Conservation (phyloP, 176 grass and related monocot genomes). For the Carex parvula region DNA sequence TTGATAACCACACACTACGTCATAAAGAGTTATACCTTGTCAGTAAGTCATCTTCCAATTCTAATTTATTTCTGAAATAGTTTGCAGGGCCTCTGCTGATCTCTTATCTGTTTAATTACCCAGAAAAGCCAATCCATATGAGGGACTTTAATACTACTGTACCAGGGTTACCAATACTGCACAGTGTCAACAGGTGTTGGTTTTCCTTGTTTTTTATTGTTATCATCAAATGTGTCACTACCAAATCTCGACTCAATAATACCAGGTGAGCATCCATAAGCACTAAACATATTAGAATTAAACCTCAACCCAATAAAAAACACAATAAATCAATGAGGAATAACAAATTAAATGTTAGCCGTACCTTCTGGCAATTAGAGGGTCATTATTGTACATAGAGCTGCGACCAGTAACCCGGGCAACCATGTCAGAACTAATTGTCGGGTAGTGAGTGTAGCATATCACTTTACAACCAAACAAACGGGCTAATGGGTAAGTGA, state of each 20-base stretch:
- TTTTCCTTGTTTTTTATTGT: neutral
- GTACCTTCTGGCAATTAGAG: conserved; percentile 71
- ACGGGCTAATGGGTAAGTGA: conserved; percentile 83
- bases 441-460: conserved; percentile 90
- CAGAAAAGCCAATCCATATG: neutral
- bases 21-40: conserved; percentile 14
- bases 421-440: conserved; percentile 96
- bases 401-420: conserved; percentile 60
- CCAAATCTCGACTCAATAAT: neutral
- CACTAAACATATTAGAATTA: neutral
- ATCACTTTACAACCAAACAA: conserved; percentile 87
- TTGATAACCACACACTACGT: conserved; percentile 63
- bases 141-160: neutral
- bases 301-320: neutral
- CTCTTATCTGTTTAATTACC: neutral
- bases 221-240: neutral
- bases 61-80: neutral
- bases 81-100: neutral
- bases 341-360: neutral
- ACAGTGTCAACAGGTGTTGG: neutral
- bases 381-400: conserved; percentile 90
- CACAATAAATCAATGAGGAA: neutral
- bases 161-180: neutral
- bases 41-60: neutral
- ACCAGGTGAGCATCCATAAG: neutral